phyloP scores from a whole-genome alignment of 1,284 basidiomycete species.

The Hypsizygus ulmarius region DNA sequence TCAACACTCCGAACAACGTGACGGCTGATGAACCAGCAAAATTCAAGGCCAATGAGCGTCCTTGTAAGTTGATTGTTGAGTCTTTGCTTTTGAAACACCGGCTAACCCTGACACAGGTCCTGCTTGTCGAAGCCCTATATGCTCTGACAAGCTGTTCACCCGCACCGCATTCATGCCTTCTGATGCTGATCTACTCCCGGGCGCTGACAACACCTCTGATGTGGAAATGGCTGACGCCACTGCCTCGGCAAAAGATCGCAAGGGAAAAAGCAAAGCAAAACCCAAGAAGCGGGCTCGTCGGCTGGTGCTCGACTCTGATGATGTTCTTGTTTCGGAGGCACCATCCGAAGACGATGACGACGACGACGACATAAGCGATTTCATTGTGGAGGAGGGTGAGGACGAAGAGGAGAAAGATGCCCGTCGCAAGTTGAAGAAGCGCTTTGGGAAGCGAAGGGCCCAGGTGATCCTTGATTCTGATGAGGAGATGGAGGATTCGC shows the following conservation, averaged over 20 bases:
- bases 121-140: constrained; percentile 45
- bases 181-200: constrained; percentile 38
- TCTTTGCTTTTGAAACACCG: not conserved
- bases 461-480: constrained; percentile 45
- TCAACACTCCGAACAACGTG: constrained; percentile 35
- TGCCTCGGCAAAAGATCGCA: constrained; percentile 13
- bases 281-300: not conserved
- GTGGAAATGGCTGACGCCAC: constrained; percentile 25
- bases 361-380: constrained; percentile 47
- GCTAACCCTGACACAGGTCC: constrained; percentile 36
- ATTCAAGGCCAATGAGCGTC: constrained; percentile 39
- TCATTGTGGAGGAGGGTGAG: constrained; percentile 51
- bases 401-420: constrained; percentile 47
- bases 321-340: constrained; percentile 1
- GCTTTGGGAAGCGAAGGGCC: constrained; percentile 30
- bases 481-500: constrained; percentile 39
- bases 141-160: constrained; percentile 41
- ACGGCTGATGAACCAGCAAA: constrained; percentile 29
- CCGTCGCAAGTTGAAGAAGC: constrained; percentile 35
- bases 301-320: constrained; percentile 2
- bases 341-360: constrained; percentile 32
- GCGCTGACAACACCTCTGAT: constrained; percentile 18
- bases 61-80: constrained; percentile 37
- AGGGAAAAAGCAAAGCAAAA: constrained; percentile 24
- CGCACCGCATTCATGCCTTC: constrained; percentile 49